Conservation (phyloP, 2,329 filamentous ascomycete species). For the Chaetothyriales sp. region DNA sequence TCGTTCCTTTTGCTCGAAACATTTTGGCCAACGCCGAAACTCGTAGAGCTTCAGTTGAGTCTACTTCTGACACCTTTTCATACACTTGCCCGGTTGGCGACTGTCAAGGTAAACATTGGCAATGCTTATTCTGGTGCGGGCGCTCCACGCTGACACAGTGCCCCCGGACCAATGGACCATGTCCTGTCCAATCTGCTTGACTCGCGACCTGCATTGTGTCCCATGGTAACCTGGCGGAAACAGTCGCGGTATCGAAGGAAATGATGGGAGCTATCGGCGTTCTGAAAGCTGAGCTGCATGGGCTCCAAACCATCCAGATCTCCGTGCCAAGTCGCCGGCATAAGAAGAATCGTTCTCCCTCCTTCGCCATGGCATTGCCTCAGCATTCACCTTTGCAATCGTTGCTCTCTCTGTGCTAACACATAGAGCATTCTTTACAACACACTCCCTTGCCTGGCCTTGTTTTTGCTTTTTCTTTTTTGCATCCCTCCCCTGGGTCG, state of each 20-base stretch:
- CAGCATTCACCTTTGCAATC: constrained; percentile 15
- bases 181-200: background rate
- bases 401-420: constrained; percentile 3
- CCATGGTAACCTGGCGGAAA: constrained; percentile 6
- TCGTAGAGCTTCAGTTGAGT: constrained; percentile 11
- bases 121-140: constrained; percentile 9
- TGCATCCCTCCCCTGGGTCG: constrained; percentile 4
- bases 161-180: background rate
- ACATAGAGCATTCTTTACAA: constrained; percentile 2
- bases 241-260: constrained; percentile 15
- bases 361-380: constrained; percentile 15
- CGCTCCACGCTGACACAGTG: background rate
- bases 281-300: background rate
- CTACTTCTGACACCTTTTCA: constrained; percentile 2
- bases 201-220: background rate
- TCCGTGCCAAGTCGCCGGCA: background rate
- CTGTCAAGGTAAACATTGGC: constrained; percentile 14
- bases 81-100: background rate
- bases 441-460: constrained; percentile 1
- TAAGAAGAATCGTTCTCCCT: constrained; percentile 3
- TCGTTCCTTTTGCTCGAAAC: background rate
- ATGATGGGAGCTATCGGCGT: constrained; percentile 5
- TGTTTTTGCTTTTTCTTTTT: no score
- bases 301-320: background rate
- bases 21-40: constrained; percentile 6